Evolutionary conservation across 805 yeast species (phyloP), one percentile per base, ranked within the genome.

Genomic region (Candida insectorum): DNA sequence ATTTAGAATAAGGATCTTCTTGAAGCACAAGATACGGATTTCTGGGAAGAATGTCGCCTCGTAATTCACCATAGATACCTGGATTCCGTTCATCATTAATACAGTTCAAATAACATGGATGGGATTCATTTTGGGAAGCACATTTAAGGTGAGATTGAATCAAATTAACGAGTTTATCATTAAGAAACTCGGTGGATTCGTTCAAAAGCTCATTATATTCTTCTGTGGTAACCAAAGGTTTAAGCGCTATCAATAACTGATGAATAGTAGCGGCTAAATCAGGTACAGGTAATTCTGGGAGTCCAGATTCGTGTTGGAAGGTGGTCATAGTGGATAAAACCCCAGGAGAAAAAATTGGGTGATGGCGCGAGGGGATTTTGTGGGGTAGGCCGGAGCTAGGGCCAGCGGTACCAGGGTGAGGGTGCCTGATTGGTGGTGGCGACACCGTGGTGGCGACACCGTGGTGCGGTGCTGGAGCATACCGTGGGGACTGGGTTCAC

Each of bases 1-100:
- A 65, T 48, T 58, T 58, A 12, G 76, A 68, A 41, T 77, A 67
- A 1, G 91, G 89, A 43, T 84, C 94, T 49, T 82, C 82, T 43
- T 82, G 87, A 12, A 84, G 55, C 8, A 84, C 73, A 43, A 84
- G 67, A 48, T 81, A 83, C 1, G 94, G 94, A 51, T 83, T 84
- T 40, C 91, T 64, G 4, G 94, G 94, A 26, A 84, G 60, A 1
- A 80, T 74, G 42, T 79, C 82, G 14, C 84, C 83, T 31, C 79
- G 65, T 18, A 77, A 60, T 35, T 77, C 82, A 12, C 82, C 81
- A 46, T 77, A 77, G 22, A 76, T 73, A 9, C 78, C 78, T 0
- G 84, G 75, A 22, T 78, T 70, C 6, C 60, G 50, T 22, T 62
- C 71, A 28, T 64, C 65, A 38, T 73, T 69, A 26, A 75, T 65